These are phyloP conservation scores for Phaeophleospora eucalypticola DNA, from an alignment of 2,329 filamentous ascomycete species.

Conservation along the genomic window DNA sequence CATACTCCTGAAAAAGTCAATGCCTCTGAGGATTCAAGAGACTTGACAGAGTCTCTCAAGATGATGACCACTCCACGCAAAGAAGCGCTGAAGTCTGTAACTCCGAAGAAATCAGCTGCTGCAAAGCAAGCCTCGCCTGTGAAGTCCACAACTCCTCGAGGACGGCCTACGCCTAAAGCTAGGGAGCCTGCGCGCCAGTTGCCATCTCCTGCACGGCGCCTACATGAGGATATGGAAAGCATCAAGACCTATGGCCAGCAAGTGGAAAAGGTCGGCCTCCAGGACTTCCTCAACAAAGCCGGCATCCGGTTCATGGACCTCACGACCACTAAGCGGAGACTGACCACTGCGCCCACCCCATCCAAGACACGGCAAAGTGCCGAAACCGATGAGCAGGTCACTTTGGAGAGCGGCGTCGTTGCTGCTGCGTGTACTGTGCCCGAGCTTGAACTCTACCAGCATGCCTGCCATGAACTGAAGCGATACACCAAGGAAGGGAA, in stretches of 20 bases:
- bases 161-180: slow-evolving; percentile 29
- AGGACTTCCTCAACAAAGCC: slow-evolving; percentile 91
- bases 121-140: slow-evolving; percentile 41
- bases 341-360: slow-evolving; percentile 63
- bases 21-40: slow-evolving; percentile 16
- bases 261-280: slow-evolving; percentile 55
- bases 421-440: slow-evolving; percentile 88
- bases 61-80: slow-evolving; percentile 48
- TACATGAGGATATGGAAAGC: slow-evolving; percentile 27
- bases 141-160: slow-evolving; percentile 34
- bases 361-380: slow-evolving; percentile 35
- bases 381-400: slow-evolving; percentile 33
- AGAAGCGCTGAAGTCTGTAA: slow-evolving; percentile 38
- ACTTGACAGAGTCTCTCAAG: slow-evolving; percentile 43
- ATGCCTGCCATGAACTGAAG: slow-evolving; percentile 90
- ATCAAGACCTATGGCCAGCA: slow-evolving; percentile 16
- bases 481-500: slow-evolving; percentile 94
- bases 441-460: slow-evolving; percentile 90
- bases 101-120: slow-evolving; percentile 37
- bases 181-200: slow-evolving; percentile 13
- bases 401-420: slow-evolving; percentile 73
- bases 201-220: slow-evolving; percentile 24
- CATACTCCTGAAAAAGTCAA: slow-evolving; percentile 18
- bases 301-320: slow-evolving; percentile 98
- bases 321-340: slow-evolving; percentile 88